phyloP scores from a whole-genome alignment of 2,329 filamentous ascomycete species.

The Ascosphaera apis region DNA sequence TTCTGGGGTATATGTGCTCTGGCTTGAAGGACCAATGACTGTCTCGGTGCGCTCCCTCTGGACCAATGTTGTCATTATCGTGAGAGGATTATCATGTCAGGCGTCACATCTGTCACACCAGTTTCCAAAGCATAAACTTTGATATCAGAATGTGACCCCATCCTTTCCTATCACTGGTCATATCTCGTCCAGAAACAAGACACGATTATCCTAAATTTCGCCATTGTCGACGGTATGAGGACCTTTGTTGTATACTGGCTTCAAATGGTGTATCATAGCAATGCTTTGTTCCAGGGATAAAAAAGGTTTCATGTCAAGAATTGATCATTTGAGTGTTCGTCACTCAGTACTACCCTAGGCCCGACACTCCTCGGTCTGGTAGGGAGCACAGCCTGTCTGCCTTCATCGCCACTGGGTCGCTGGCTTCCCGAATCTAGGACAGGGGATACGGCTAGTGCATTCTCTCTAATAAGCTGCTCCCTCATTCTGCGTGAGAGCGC shows the following conservation, averaged over 20 bases:
- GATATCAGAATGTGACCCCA: neutral
- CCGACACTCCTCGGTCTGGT: neutral
- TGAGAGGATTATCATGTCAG: neutral
- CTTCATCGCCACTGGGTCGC: neutral
- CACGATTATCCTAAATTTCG: too few species aligned
- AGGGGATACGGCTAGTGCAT: neutral
- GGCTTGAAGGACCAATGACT: neutral
- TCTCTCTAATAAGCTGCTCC: conserved; percentile 1
- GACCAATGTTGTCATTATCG: neutral
- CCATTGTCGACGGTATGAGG: too few species aligned
- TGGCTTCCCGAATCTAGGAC: neutral
- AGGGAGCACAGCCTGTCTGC: neutral
- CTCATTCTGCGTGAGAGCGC: conserved; percentile 1
- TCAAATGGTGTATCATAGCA: too few species aligned
- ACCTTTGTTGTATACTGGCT: too few species aligned
- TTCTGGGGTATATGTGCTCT: neutral
- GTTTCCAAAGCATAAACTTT: neutral
- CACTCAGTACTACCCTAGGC: neutral
- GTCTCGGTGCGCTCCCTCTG: neutral
- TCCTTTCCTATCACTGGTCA: too few species aligned
- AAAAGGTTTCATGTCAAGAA: neutral
- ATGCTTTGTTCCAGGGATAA: too few species aligned
- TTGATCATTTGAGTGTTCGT: neutral
- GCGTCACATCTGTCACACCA: neutral
- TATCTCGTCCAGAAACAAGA: too few species aligned